Conservation (phyloP, 805 yeast species). For the Brettanomyces naardenensis region DNA sequence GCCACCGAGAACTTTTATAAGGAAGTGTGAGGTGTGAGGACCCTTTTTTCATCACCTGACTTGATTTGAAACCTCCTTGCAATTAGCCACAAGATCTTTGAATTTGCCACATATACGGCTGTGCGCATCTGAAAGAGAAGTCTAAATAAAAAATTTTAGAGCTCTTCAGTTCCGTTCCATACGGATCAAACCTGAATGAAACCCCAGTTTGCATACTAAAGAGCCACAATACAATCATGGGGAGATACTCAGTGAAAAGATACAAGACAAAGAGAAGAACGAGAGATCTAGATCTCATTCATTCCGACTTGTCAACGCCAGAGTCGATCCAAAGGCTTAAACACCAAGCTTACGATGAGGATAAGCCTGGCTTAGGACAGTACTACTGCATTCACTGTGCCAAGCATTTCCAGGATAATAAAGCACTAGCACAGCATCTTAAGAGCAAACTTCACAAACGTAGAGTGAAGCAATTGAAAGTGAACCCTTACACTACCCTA, state of each 20-base stretch:
- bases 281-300: conserved; percentile 76
- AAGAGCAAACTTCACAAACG: conserved; percentile 80
- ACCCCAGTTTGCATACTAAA: neutral
- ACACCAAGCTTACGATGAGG: conserved; percentile 83
- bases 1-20: too few relatives aligned
- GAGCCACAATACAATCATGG: conserved; percentile 40
- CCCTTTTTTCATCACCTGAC: too few relatives aligned
- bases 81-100: too few relatives aligned
- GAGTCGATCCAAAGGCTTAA: conserved; percentile 59
- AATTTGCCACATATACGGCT: neutral
- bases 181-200: neutral
- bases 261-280: conserved; percentile 87
- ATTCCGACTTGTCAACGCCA: conserved; percentile 59
- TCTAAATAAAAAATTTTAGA: too few relatives aligned
- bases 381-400: conserved; percentile 93
- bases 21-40: too few relatives aligned
- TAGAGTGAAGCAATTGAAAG: conserved; percentile 66
- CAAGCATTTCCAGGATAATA: conserved; percentile 75
- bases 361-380: conserved; percentile 91
- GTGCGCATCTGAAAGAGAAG: neutral
- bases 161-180: neutral
- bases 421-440: conserved; percentile 64
- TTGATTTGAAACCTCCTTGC: too few relatives aligned
- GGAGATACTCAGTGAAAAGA: conserved; percentile 75
- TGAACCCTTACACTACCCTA: conserved; percentile 76